phyloP scores from a whole-genome alignment of 805 yeast species.

The Metschnikowia kofuensis region DNA sequence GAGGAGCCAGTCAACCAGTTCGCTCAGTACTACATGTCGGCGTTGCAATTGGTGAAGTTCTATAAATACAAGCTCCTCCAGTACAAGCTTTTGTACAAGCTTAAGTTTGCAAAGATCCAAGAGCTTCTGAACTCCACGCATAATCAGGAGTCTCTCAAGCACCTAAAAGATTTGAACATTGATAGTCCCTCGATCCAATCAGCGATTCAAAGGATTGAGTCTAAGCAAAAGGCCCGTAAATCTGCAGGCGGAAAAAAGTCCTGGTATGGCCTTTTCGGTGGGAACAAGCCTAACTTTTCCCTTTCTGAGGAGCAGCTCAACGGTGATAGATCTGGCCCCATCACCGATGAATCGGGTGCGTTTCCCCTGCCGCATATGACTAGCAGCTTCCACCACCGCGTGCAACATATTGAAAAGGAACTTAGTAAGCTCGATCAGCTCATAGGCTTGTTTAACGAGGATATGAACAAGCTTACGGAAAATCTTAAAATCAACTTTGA shows the following conservation, averaged over 20 bases:
- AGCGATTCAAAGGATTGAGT: constrained; percentile 33
- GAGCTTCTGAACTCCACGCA: constrained; percentile 31
- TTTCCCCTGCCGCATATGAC: constrained; percentile 6
- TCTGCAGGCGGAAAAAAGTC: constrained; percentile 27
- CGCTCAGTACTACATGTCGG: constrained; percentile 41
- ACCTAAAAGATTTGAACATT: constrained; percentile 30
- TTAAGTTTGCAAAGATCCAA: constrained; percentile 37
- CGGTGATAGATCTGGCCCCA: not conserved
- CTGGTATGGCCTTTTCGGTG: constrained; percentile 46
- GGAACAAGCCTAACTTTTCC: constrained; percentile 22
- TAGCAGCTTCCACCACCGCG: constrained; percentile 26
- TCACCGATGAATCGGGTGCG: constrained; percentile 1
- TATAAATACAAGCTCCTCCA: constrained; percentile 53
- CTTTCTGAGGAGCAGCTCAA: constrained; percentile 12
- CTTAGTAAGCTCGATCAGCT: constrained; percentile 47
- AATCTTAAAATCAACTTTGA: constrained; percentile 41
- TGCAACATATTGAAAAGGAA: constrained; percentile 39
- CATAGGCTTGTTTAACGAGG: constrained; percentile 40
- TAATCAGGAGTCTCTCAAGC: constrained; percentile 19
- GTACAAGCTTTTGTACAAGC: constrained; percentile 38
- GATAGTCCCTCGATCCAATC: constrained; percentile 38
- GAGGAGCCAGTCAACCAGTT: constrained; percentile 52
- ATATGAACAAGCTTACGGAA: constrained; percentile 42
- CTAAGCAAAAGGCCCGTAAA: constrained; percentile 19
- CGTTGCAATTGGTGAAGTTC: constrained; percentile 45